Evolutionary conservation across 2,329 filamentous ascomycete species (phyloP), one percentile per base, ranked within the genome.

Genomic region (Apiospora koreana): DNA sequence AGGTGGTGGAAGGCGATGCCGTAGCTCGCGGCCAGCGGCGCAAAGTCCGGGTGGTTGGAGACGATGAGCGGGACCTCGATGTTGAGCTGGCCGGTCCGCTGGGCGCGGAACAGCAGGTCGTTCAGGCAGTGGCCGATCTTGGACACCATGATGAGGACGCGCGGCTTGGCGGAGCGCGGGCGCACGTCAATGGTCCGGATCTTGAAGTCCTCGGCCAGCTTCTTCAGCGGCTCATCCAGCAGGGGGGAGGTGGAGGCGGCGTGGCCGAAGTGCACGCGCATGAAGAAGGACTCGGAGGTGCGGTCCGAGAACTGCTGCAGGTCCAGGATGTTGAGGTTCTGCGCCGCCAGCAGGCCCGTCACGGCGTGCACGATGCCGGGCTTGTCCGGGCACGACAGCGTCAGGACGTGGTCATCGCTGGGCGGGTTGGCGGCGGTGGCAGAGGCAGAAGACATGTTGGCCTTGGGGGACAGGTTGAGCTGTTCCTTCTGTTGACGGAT

Each of bases 51-150:
- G 81, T 96, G 93, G 83, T 96, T 96, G 71, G 93, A 95, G 54
- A 96, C 90, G 77, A 96, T 92, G 74, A 94, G 80, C 4, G 93
- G 92, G 68, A 95, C 86, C 31, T 94, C 92, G 75, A 95, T 91
- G 76, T 86, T 87, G 69, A 96, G 85, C 82, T 95, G 92, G 64
- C 89, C 41, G 8, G 66, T 89, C 23, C 90, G 91, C 80, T 91
- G 91, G 77, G 92, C 88, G 70, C 93, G 90, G 89, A 94, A 96
- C 46, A 96, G 87, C 66, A 96, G 84, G 81, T 95, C 93, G 81
- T 95, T 95, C 69, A 95, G 85, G 80, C 93, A 95, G 85, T 95
- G 93, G 10, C 93, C 93, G 76, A 94, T 95, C 84, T 95, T 95
- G 77, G 93, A 95, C 41, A 95, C 93, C 93, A 96, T 95, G 85